Conservation (phyloP, 768 basidiomycete species). For the Holtermannia corniformis region DNA sequence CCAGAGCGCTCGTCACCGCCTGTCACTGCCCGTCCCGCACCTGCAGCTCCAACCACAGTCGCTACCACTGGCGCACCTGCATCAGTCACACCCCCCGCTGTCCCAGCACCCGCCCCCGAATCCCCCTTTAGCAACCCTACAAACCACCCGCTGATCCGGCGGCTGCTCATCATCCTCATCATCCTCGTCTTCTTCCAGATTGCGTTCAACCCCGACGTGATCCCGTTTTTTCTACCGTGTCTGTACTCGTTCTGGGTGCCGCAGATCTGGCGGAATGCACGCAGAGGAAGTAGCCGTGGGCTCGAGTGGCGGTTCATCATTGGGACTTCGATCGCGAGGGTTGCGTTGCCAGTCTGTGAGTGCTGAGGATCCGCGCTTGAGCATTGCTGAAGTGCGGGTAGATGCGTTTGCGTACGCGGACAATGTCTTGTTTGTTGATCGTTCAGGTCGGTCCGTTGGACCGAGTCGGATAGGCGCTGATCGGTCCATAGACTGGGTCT, state of each 20-base stretch:
- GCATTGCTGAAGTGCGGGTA: conserved; percentile 35
- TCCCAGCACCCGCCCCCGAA: neutral
- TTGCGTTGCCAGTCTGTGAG: conserved; percentile 68
- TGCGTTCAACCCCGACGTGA: conserved; percentile 55
- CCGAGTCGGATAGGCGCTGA: neutral
- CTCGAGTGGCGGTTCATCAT: conserved; percentile 62
- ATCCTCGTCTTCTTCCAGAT: conserved; percentile 61
- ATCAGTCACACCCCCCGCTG: conserved; percentile 1
- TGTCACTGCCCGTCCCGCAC: conserved; percentile 37
- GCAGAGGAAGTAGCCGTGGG: conserved; percentile 61
- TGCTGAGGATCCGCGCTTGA: conserved; percentile 5
- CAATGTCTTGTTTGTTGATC: conserved; percentile 74
- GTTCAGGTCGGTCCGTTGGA: conserved; percentile 52
- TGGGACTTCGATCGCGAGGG: conserved; percentile 62
- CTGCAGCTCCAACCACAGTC: conserved; percentile 15
- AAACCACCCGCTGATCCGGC: too few species aligned
- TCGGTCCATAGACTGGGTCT: conserved; percentile 55
- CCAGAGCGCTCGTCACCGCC: conserved; percentile 38
- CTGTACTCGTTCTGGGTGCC: conserved; percentile 80
- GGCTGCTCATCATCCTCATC: conserved; percentile 58
- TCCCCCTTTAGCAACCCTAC: conserved; percentile 2
- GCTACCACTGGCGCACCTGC: conserved; percentile 5
- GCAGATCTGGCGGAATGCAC: conserved; percentile 68
- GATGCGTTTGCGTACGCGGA: conserved; percentile 75
- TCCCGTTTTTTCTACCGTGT: conserved; percentile 55